Percentiles rank a stretch among this genome's conserved stretches.
These are phyloP conservation scores for Graphilbum sp. DNA, from an alignment of 2,329 filamentous ascomycete genomes.

Conservation along the genomic window DNA sequence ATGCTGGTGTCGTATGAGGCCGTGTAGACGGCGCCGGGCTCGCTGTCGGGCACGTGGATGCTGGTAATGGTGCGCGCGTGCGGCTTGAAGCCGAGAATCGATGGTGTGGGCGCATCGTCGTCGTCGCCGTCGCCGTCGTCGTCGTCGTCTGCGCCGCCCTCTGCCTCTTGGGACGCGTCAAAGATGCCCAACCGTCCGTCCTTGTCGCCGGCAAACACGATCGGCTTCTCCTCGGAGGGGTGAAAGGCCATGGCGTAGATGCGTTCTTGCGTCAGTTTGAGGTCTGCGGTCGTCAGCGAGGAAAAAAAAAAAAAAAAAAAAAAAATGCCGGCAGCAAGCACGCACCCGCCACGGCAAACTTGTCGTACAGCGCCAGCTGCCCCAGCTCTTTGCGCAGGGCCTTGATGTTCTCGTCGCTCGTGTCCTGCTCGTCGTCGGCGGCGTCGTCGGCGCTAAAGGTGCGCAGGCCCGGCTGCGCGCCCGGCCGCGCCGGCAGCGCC, in stretches of 20 bases:
- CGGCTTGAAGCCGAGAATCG: slow-evolving; percentile 79
- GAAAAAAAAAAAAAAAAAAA: neutral
- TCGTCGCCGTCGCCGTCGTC: slow-evolving; percentile 33
- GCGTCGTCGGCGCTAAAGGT: slow-evolving; percentile 78
- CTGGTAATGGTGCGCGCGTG: slow-evolving; percentile 79
- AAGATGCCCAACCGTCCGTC: slow-evolving; percentile 81
- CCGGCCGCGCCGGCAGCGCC: slow-evolving; percentile 36
- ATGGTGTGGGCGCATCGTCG: slow-evolving; percentile 48
- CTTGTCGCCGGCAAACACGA: slow-evolving; percentile 91
- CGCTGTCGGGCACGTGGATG: slow-evolving; percentile 59
- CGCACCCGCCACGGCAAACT: slow-evolving; percentile 64
- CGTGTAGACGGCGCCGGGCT: slow-evolving; percentile 62
- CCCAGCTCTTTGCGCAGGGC: slow-evolving; percentile 62
- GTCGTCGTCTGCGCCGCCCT: slow-evolving; percentile 27
- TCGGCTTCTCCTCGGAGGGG: slow-evolving; percentile 66
- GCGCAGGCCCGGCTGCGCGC: slow-evolving; percentile 61
- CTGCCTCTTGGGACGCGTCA: slow-evolving; percentile 56
- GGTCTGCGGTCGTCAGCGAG: slow-evolving; percentile 34
- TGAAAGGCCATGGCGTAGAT: slow-evolving; percentile 83
- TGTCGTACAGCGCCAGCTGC: slow-evolving; percentile 61
- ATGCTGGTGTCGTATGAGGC: slow-evolving; percentile 90
- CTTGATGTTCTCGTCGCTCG: slow-evolving; percentile 59
- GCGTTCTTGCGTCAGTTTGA: slow-evolving; percentile 80
- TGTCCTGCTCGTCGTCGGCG: slow-evolving; percentile 63
- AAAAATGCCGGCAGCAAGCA: slow-evolving; percentile 2